Percentiles rank a stretch among this genome's conserved stretches.
These are phyloP conservation scores for Rhodotorula diobovata DNA, from an alignment of 768 basidiomycete species.

Conservation along the genomic window DNA sequence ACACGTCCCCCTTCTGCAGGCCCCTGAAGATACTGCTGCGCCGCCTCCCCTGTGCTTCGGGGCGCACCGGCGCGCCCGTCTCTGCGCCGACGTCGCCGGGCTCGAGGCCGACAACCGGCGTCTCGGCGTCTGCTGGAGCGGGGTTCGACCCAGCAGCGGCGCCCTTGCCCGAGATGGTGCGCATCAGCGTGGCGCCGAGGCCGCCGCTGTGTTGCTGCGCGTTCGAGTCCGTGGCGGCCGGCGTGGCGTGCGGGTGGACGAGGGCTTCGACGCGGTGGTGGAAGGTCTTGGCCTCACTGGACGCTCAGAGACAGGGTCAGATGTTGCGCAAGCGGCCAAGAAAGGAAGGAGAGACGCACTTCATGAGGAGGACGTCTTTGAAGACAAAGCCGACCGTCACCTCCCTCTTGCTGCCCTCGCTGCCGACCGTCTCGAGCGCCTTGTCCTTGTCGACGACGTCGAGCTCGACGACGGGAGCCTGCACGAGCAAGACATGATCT, in stretches of 20 bases:
- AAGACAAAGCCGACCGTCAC: constrained; percentile 17
- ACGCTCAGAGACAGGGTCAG: not conserved
- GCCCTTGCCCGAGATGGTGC: constrained; percentile 6
- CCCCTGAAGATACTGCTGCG: not conserved
- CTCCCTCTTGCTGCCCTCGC: constrained; percentile 1
- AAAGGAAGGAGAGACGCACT: not conserved
- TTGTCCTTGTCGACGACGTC: not conserved
- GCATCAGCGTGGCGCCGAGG: not conserved
- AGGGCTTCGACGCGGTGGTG: not conserved
- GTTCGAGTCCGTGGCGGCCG: not conserved
- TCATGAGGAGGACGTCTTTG: constrained; percentile 14
- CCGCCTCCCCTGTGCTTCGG: not conserved
- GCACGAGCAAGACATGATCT: not conserved
- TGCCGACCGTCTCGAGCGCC: not conserved
- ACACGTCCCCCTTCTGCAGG: constrained; percentile 4
- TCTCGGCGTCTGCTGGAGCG: too few relatives aligned
- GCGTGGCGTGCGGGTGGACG: not conserved
- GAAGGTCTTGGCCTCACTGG: constrained; percentile 16
- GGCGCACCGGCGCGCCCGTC: not conserved
- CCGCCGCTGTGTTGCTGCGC: not conserved
- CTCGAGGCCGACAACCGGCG: too few relatives aligned
- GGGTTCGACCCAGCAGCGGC: too few relatives aligned
- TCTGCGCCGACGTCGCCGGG: not conserved
- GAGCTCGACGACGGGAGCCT: constrained; percentile 20
- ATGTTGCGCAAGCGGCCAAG: not conserved